Conservation (phyloP, 306 rosid genomes). For the Canavalia gladiata region DNA sequence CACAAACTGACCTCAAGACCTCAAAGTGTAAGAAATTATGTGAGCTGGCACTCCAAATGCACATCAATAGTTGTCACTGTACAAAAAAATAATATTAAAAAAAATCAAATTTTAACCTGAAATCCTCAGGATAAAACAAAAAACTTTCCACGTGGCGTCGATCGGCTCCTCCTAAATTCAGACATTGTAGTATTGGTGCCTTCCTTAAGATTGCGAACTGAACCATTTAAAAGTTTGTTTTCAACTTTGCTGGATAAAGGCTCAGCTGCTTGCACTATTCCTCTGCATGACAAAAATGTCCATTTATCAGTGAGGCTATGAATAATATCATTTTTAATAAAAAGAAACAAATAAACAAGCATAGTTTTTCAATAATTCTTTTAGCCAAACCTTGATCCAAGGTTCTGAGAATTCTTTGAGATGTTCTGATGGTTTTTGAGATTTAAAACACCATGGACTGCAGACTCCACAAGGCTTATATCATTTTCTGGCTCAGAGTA, state of each 20-base stretch:
- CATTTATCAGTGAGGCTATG: slow-evolving; percentile 22
- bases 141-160: slow-evolving; percentile 89
- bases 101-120: neutral
- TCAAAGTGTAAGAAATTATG: slow-evolving; percentile 40
- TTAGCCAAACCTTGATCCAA: slow-evolving; percentile 75
- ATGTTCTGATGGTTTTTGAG: slow-evolving; percentile 66
- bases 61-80: slow-evolving; percentile 56
- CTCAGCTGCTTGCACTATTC: slow-evolving; percentile 59
- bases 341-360: neutral
- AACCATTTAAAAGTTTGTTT: slow-evolving; percentile 64
- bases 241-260: slow-evolving; percentile 71
- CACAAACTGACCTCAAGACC: slow-evolving; percentile 47
- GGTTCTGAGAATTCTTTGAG: slow-evolving; percentile 73
- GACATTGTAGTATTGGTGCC: slow-evolving; percentile 60
- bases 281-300: slow-evolving; percentile 59
- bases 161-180: slow-evolving; percentile 79
- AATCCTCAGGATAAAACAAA: slow-evolving; percentile 64
- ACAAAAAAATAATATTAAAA: slow-evolving; percentile 49
- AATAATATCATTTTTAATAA: slow-evolving; percentile 1
- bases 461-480: slow-evolving; percentile 53
- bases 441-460: slow-evolving; percentile 58
- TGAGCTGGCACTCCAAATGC: slow-evolving; percentile 47
- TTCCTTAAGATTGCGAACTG: slow-evolving; percentile 64
- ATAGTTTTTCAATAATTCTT: slow-evolving; percentile 1
- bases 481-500: slow-evolving; percentile 83